A percentile compares a stretch with the other conserved stretches of the same genome.
phyloP scores from a whole-genome alignment of 1,284 basidiomycete species.

The Kalmanozyma brasiliensis region DNA sequence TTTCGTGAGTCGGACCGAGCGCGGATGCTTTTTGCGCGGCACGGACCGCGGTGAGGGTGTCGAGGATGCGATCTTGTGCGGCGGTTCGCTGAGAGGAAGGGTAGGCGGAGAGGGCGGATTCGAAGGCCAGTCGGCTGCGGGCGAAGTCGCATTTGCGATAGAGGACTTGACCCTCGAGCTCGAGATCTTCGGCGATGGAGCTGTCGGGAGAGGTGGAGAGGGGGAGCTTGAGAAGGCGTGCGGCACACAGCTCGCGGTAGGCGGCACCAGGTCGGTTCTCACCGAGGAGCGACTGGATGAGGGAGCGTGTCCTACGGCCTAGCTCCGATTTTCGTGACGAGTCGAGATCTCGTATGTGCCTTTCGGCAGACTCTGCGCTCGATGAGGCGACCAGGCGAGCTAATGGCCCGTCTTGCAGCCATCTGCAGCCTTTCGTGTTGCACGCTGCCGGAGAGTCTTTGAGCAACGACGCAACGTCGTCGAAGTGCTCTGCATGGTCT shows the following conservation, averaged over 20 bases:
- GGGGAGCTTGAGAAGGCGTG: conserved; percentile 20
- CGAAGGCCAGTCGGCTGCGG: conserved; percentile 21
- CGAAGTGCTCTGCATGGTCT: conserved; percentile 12
- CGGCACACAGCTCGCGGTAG: conserved; percentile 43
- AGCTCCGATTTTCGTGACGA: conserved; percentile 1
- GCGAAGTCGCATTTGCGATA: conserved; percentile 37
- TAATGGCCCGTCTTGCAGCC: conserved; percentile 56
- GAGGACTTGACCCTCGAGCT: conserved; percentile 43
- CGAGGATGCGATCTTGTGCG: conserved; percentile 35
- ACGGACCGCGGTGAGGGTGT: conserved; percentile 33
- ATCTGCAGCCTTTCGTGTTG: conserved; percentile 42
- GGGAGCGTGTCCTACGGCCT: conserved; percentile 12
- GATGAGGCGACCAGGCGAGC: conserved; percentile 22
- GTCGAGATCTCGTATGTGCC: not conserved
- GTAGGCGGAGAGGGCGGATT: conserved; percentile 32
- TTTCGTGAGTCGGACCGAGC: conserved; percentile 43
- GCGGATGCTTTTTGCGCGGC: conserved; percentile 30
- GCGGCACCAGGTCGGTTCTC: conserved; percentile 46
- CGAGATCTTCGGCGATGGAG: conserved; percentile 27
- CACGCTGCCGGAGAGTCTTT: conserved; percentile 14
- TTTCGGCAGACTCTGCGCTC: not conserved
- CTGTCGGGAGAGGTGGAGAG: conserved; percentile 7
- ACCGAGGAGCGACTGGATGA: conserved; percentile 28
- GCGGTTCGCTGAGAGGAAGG: conserved; percentile 12
- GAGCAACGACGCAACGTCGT: conserved; percentile 6